Percentiles rank a stretch among this genome's conserved stretches.
Evolutionary conservation across 2,329 filamentous ascomycete species (phyloP).

Genomic region (Aurifilum marmelostoma): DNA sequence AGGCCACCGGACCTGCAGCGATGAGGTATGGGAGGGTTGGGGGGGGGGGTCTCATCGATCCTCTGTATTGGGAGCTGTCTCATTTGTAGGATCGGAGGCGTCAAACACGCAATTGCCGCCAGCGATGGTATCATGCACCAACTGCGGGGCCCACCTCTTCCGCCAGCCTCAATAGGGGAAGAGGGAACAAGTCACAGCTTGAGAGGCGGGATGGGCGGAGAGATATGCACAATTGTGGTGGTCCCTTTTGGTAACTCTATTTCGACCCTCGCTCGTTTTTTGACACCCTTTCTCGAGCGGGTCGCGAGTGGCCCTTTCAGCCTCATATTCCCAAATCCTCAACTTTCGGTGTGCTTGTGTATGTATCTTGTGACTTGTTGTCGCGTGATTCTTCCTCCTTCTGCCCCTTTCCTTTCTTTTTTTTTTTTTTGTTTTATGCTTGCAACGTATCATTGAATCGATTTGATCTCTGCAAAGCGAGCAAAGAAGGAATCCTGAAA

Average conservation of each 20-base stretch:
- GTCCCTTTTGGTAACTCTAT: slow-evolving; percentile 19
- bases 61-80: slow-evolving; percentile 25
- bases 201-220: not conserved
- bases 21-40: not conserved
- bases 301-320: slow-evolving; percentile 13
- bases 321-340: slow-evolving; percentile 11
- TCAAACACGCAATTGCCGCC: slow-evolving; percentile 29
- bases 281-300: slow-evolving; percentile 14
- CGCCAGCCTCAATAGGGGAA: slow-evolving; percentile 17
- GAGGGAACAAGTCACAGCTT: slow-evolving; percentile 11
- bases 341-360: not conserved
- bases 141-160: slow-evolving; percentile 26
- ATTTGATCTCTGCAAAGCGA: not conserved
- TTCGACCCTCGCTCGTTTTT: slow-evolving; percentile 14
- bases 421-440: rapidly evolving
- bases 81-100: slow-evolving; percentile 12
- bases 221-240: slow-evolving; percentile 29
- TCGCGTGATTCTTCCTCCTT: not conserved
- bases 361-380: not conserved
- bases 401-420: not conserved
- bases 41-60: slow-evolving; percentile 1
- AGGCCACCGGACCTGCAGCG: not conserved
- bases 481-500: too few relatives aligned
- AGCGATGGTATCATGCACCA: slow-evolving; percentile 29
- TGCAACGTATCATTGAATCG: not conserved